These are phyloP conservation scores for Candida oleophila DNA, from an alignment of 805 yeast species.

Conservation along the genomic window DNA sequence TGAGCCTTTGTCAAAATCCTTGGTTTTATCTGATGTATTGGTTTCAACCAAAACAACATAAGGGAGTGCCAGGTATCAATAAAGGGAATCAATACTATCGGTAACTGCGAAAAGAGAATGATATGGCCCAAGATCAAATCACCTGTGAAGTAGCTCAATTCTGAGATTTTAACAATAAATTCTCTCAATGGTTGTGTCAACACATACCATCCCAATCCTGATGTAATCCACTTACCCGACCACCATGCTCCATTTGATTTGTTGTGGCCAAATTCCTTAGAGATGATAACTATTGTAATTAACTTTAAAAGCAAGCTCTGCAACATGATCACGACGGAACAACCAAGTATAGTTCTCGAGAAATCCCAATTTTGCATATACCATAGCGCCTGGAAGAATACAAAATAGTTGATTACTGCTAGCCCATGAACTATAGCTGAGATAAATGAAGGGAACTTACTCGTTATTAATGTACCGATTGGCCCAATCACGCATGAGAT, in stretches of 20 bases:
- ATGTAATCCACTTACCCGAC: constrained; percentile 70
- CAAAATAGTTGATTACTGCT: constrained; percentile 52
- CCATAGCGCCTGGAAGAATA: constrained; percentile 64
- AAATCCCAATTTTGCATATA: constrained; percentile 67
- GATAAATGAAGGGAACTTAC: constrained; percentile 47
- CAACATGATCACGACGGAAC: constrained; percentile 52
- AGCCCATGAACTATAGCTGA: constrained; percentile 57
- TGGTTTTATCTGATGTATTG: constrained; percentile 50
- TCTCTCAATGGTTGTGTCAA: constrained; percentile 67
- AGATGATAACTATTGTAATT: constrained; percentile 48
- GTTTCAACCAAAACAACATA: constrained; percentile 66
- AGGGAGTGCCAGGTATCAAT: constrained; percentile 67
- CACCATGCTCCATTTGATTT: constrained; percentile 57
- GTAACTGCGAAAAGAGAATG: constrained; percentile 57
- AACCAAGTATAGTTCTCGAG: constrained; percentile 57
- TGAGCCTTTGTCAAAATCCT: constrained; percentile 45
- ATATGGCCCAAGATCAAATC: constrained; percentile 63
- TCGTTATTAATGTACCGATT: constrained; percentile 39
- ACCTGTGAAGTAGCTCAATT: constrained; percentile 64
- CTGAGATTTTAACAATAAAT: constrained; percentile 59
- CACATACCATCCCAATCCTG: constrained; percentile 61
- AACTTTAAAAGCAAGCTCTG: constrained; percentile 59
- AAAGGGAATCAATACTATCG: constrained; percentile 60
- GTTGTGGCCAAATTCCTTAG: constrained; percentile 63
- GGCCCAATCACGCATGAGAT: constrained; percentile 54